These are phyloP conservation scores for Coemansia sp. DNA, from an alignment of 192 early-diverging fungal species.

Conservation along the genomic window DNA sequence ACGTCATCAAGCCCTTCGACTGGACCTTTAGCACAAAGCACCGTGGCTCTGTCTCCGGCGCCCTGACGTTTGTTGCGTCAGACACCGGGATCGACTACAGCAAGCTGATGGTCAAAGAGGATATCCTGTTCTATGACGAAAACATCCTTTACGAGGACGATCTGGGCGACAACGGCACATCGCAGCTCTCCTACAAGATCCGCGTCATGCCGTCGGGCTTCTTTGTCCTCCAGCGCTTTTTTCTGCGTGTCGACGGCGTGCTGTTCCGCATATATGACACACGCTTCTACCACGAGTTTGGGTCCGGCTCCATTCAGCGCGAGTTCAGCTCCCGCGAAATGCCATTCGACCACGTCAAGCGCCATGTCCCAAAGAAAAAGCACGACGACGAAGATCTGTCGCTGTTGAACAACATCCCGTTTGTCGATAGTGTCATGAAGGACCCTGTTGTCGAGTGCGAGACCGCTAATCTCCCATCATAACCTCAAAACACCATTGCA, in stretches of 20 bases:
- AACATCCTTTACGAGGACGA: slow-evolving; percentile 96
- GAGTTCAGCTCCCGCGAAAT: slow-evolving; percentile 75
- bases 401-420: slow-evolving; percentile 51
- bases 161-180: slow-evolving; percentile 91
- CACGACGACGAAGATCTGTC: slow-evolving; percentile 54
- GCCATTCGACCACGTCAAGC: slow-evolving; percentile 60
- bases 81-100: slow-evolving; percentile 73
- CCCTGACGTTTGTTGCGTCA: slow-evolving; percentile 29
- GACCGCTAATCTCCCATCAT: slow-evolving; percentile 18
- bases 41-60: slow-evolving; percentile 59
- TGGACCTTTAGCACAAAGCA: slow-evolving; percentile 95
- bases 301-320: slow-evolving; percentile 60
- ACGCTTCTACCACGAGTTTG: slow-evolving; percentile 87
- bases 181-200: slow-evolving; percentile 77
- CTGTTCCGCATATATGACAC: slow-evolving; percentile 91
- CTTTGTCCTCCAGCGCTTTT: slow-evolving; percentile 83
- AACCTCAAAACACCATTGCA: background rate
- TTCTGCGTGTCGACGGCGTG: slow-evolving; percentile 93
- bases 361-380: slow-evolving; percentile 35
- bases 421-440: slow-evolving; percentile 48
- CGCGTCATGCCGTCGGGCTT: slow-evolving; percentile 95
- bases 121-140: slow-evolving; percentile 95
- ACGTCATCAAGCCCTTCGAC: slow-evolving; percentile 93
- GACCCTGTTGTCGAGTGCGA: slow-evolving; percentile 31
- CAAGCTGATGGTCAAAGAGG: slow-evolving; percentile 73